Evolutionary conservation across 2,329 filamentous ascomycete genomes (phyloP).

Genomic region (Fusarium falciforme): DNA sequence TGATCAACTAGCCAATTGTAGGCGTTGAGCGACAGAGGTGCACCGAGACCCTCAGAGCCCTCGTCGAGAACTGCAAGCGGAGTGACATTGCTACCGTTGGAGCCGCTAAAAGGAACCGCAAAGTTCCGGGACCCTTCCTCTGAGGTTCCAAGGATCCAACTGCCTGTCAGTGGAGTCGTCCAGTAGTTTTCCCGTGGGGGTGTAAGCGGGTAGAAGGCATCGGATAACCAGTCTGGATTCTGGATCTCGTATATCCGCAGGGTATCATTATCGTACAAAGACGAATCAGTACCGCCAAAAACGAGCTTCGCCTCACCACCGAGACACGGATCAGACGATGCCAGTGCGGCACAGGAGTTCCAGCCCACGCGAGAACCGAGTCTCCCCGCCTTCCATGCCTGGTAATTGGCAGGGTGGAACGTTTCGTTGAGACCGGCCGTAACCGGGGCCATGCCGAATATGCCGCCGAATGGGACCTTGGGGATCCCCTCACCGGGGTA

Average conservation of each 20-base stretch:
- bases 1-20: constrained; percentile 12
- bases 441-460: background rate
- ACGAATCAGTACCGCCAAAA: background rate
- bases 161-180: constrained; percentile 7
- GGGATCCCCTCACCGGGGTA: background rate
- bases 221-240: constrained; percentile 18
- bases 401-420: background rate
- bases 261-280: background rate
- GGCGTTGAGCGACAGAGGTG: constrained; percentile 11
- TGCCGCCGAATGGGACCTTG: background rate
- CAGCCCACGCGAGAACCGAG: background rate
- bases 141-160: background rate
- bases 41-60: constrained; percentile 19
- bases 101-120: constrained; percentile 8
- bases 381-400: background rate
- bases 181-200: constrained; percentile 19
- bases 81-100: background rate
- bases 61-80: constrained; percentile 18
- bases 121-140: constrained; percentile 6
- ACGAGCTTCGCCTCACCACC: background rate
- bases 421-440: background rate
- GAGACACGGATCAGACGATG: background rate
- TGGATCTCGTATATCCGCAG: constrained; percentile 4
- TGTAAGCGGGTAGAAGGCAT: constrained; percentile 10
- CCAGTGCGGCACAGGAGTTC: background rate